phyloP scores from a whole-genome alignment of 768 basidiomycete species.

The Podaxis sp. region DNA sequence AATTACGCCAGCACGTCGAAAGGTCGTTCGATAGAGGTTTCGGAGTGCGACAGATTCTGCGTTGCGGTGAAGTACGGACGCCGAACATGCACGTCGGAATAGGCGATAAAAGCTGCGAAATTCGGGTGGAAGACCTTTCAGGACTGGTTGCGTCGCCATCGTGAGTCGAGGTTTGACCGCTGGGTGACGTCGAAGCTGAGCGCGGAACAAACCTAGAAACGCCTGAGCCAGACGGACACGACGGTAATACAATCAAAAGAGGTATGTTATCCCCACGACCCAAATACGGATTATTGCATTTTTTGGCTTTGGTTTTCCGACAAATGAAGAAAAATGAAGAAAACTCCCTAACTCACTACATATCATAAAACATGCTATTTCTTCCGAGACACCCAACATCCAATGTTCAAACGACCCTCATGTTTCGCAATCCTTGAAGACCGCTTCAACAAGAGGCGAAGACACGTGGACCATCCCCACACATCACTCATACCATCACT shows the following conservation, averaged over 20 bases:
- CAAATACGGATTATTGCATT: conserved; percentile 4
- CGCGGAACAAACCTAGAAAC: background rate
- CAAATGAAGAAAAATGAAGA: no score
- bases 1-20: conserved; percentile 15
- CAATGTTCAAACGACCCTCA: no score
- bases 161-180: background rate
- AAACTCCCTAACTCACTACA: no score
- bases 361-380: no score
- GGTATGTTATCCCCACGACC: conserved; percentile 4
- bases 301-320: background rate
- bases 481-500: no score
- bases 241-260: background rate
- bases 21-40: conserved; percentile 16
- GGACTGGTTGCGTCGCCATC: conserved; percentile 2
- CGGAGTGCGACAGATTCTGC: conserved; percentile 13
- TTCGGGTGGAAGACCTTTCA: conserved; percentile 12
- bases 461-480: no score
- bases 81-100: conserved; percentile 17
- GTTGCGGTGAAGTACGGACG: conserved; percentile 19
- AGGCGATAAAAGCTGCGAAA: conserved; percentile 20
- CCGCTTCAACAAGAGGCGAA: no score
- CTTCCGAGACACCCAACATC: no score
- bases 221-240: background rate
- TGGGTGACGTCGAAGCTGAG: background rate
- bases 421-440: no score